Base-by-base conservation (phyloP, 768 basidiomycete species). In the Psilocybe azurescens region DNA sequence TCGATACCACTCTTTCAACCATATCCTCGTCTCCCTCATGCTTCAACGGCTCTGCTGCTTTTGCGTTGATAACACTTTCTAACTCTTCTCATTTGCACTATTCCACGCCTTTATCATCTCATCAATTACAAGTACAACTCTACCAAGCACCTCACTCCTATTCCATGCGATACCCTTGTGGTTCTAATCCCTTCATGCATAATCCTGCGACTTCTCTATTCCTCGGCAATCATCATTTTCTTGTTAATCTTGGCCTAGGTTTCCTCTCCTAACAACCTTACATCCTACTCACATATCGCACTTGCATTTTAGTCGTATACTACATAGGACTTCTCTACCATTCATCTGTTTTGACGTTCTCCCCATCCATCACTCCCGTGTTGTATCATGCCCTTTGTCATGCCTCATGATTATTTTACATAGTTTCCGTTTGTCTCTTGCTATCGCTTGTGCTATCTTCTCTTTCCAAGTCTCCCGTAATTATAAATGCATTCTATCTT, bases 391-490 rank as follows among this genome's bases (percentile, higher is more conserved):
- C 50, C 50, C 58, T 59, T 33, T 44, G 39, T 39, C 44, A 59
- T 59, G 58, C 18, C 58, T 59, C 36, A 53, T 52, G 50, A 59
- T 16, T 38, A 52, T 36, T 29, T 44, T 58, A 59, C 50, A 38
- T 59, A 59, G 58, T 59, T 28, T 44, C 28, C 58, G 41, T 0
- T 44, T 44, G 10, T 58, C 58, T 50, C 24, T 58, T 30, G 58
- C 58, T 59, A 16, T 59, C 50, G 58, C 32, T 52, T 59, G 52
- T 59, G 58, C 50, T 59, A 59, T 59, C n/a, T n/a, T n/a, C n/a
- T n/a, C n/a, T n/a, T n/a, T n/a, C n/a, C n/a, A n/a, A n/a, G n/a
- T n/a, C 36, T 41, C 20, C 49, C 39, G 52, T 59, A 59, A 59
- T 59, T 59, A 59, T 59, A 51, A 59, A 38, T 50, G 51, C 58